Evolutionary conservation across 148 eudicot species (phyloP).

Genomic region (Polygonum maritimum): DNA sequence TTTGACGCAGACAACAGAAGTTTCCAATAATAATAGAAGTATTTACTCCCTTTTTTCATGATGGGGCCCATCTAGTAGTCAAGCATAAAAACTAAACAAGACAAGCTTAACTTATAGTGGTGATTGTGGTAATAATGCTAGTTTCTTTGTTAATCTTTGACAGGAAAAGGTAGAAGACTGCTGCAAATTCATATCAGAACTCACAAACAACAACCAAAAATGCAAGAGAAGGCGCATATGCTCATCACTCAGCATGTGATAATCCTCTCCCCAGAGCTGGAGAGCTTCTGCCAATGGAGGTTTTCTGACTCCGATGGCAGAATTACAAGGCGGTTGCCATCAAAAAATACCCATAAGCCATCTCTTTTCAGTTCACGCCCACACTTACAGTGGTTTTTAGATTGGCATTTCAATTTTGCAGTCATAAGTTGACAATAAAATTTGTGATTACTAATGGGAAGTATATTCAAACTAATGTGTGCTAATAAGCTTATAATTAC

Average conservation of each 20-base stretch:
- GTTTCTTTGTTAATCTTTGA: not conserved
- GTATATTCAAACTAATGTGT: not conserved
- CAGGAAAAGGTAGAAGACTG: conserved; percentile 63
- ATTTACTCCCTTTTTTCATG: not conserved
- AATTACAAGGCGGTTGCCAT: not conserved
- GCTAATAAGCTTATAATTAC: not conserved
- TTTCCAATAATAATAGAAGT: conserved; percentile 5
- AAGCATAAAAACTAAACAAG: not conserved
- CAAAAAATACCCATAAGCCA: not conserved
- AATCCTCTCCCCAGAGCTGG: not conserved
- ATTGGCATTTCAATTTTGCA: conserved; percentile 4
- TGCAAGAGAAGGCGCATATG: conserved; percentile 33
- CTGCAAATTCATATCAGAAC: conserved; percentile 41
- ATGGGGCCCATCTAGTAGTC: not conserved
- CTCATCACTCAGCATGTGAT: conserved; percentile 26
- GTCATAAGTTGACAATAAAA: not conserved
- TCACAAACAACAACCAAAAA: conserved; percentile 15
- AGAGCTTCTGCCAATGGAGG: not conserved
- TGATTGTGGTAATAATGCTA: not conserved
- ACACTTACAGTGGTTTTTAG: not conserved
- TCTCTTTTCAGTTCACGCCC: not conserved
- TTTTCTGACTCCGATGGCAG: not conserved
- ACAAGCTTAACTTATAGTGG: not conserved
- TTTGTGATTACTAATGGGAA: not conserved
- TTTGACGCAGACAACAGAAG: not conserved